Evolutionary conservation across 2,329 filamentous ascomycete species (phyloP).

Genomic region (Hypoxylon sp.): DNA sequence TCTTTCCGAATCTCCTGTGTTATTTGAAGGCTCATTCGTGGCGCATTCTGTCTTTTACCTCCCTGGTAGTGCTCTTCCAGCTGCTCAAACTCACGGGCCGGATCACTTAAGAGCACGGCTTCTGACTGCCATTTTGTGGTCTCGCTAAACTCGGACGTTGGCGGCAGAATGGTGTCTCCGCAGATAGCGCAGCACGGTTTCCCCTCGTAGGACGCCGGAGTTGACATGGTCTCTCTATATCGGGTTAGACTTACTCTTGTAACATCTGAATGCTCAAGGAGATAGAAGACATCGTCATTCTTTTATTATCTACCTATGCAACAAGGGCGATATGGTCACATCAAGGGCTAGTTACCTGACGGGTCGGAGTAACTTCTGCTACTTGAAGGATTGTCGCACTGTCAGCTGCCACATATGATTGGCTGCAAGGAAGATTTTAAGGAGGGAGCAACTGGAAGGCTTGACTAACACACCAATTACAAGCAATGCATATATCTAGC

Average conservation of each 20-base stretch:
- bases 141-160: not conserved
- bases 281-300: not conserved
- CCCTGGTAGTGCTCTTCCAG: slow-evolving; percentile 40
- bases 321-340: not conserved
- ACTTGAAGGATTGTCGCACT: slow-evolving; percentile 3
- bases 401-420: slow-evolving; percentile 14
- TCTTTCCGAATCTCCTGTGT: slow-evolving; percentile 36
- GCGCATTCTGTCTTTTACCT: slow-evolving; percentile 34
- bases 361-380: slow-evolving; percentile 32
- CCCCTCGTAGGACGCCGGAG: slow-evolving; percentile 8
- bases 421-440: slow-evolving; percentile 10
- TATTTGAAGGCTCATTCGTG: slow-evolving; percentile 6
- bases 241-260: not conserved
- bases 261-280: not conserved
- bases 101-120: slow-evolving; percentile 44
- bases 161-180: slow-evolving; percentile 30
- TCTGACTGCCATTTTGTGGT: slow-evolving; percentile 35
- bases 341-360: slow-evolving; percentile 7
- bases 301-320: not conserved
- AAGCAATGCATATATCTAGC: not conserved
- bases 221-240: slow-evolving; percentile 17
- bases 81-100: slow-evolving; percentile 41
- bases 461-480: slow-evolving; percentile 12
- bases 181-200: slow-evolving; percentile 38
- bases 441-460: slow-evolving; percentile 10